These are phyloP conservation scores for Aspergillus sparsus DNA, from an alignment of 495 filamentous ascomycete species.

Conservation along the genomic window DNA sequence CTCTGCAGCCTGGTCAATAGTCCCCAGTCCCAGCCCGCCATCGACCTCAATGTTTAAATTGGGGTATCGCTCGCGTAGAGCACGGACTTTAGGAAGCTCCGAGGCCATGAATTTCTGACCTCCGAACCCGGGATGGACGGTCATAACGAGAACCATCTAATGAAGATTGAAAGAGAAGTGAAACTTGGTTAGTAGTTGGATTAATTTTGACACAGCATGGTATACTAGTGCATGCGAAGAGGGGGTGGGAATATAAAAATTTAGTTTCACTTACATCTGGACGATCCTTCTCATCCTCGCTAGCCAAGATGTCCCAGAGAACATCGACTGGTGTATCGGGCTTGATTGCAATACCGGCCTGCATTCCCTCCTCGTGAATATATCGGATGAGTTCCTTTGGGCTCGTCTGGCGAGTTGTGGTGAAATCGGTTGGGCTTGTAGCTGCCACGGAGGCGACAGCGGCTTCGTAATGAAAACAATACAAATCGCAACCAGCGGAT, in stretches of 20 bases:
- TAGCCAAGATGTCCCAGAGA: slow-evolving; percentile 84
- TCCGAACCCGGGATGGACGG: slow-evolving; percentile 95
- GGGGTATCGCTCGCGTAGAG: slow-evolving; percentile 80
- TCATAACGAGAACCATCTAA: slow-evolving; percentile 99
- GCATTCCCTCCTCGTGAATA: slow-evolving; percentile 85
- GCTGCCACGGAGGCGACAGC: slow-evolving; percentile 81
- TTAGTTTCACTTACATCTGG: slow-evolving; percentile 75
- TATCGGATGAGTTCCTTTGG: slow-evolving; percentile 84
- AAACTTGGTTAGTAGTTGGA: slow-evolving; percentile 1
- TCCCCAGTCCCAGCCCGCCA: slow-evolving; percentile 82
- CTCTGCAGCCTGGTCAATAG: slow-evolving; percentile 91
- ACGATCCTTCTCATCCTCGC: slow-evolving; percentile 64
- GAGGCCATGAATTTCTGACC: slow-evolving; percentile 98
- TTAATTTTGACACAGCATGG: neutral
- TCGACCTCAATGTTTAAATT: slow-evolving; percentile 96
- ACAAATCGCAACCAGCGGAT: slow-evolving; percentile 90
- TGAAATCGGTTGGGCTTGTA: slow-evolving; percentile 67
- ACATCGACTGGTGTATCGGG: slow-evolving; percentile 88
- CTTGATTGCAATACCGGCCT: slow-evolving; percentile 94
- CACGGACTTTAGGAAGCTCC: slow-evolving; percentile 88
- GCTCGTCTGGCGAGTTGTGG: slow-evolving; percentile 64
- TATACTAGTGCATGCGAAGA: neutral
- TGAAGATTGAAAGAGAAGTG: slow-evolving; percentile 4
- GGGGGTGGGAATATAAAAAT: neutral
- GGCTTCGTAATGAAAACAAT: slow-evolving; percentile 99